These are phyloP conservation scores for Plasmodium relictum DNA, from an alignment of 169 alveolate genomes.

Conservation along the genomic window DNA sequence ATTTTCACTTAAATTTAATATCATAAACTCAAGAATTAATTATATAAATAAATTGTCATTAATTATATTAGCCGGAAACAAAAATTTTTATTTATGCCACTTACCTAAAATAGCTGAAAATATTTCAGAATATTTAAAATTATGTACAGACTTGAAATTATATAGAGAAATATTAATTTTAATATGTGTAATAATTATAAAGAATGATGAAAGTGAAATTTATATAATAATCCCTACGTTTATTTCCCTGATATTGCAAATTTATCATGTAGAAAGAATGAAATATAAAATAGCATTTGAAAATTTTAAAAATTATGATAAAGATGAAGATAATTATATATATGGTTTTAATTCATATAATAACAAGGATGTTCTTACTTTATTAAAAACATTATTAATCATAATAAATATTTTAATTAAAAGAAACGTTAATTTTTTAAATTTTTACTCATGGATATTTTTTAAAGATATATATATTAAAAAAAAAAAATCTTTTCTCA, in stretches of 20 bases:
- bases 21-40: constrained; percentile 68
- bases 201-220: constrained; percentile 77
- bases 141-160: constrained; percentile 56
- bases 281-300: constrained; percentile 63
- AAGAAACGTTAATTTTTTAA: constrained; percentile 50
- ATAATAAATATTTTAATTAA: constrained; percentile 62
- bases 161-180: constrained; percentile 71
- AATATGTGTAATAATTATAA: constrained; percentile 53
- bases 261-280: constrained; percentile 70
- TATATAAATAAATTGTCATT: constrained; percentile 73
- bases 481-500: constrained; percentile 21
- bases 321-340: constrained; percentile 72
- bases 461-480: constrained; percentile 54
- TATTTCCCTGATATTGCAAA: constrained; percentile 63
- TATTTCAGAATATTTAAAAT: constrained; percentile 70
- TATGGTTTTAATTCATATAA: constrained; percentile 60
- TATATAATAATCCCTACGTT: constrained; percentile 73
- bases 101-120: constrained; percentile 77
- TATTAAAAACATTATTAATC: constrained; percentile 50
- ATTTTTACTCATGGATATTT: constrained; percentile 72
- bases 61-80: constrained; percentile 44
- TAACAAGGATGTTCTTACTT: constrained; percentile 46
- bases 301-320: constrained; percentile 21
- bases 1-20: constrained; percentile 65
- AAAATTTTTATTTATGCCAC: constrained; percentile 48